These are phyloP conservation scores for Zygotorulaspora chibaensis DNA, from an alignment of 805 yeast genomes.

Conservation along the genomic window DNA sequence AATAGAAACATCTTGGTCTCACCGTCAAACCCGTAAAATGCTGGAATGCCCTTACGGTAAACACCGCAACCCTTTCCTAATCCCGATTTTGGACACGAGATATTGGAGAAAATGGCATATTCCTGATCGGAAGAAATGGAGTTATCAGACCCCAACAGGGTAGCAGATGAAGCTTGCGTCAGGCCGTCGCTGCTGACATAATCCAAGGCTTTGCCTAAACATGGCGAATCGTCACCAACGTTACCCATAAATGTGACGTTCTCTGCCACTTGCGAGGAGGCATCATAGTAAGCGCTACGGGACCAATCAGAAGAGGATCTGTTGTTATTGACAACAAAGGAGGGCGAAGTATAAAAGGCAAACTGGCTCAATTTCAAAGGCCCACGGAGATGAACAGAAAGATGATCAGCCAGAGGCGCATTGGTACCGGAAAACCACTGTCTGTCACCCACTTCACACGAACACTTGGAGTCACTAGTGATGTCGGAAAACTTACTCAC, in stretches of 20 bases:
- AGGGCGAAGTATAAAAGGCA: constrained; percentile 52
- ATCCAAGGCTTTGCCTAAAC: constrained; percentile 65
- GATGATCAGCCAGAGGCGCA: constrained; percentile 60
- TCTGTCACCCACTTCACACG: constrained; percentile 29
- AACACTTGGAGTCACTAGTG: constrained; percentile 22
- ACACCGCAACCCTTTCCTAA: constrained; percentile 65
- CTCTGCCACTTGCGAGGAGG: constrained; percentile 44
- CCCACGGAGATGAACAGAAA: constrained; percentile 76
- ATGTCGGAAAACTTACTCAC: constrained; percentile 28
- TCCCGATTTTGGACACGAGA: constrained; percentile 54
- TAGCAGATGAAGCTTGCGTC: constrained; percentile 42
- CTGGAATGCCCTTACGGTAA: constrained; percentile 69
- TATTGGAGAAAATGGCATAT: constrained; percentile 54
- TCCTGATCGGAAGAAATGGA: constrained; percentile 56
- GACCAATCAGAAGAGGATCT: constrained; percentile 47
- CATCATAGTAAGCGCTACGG: constrained; percentile 54
- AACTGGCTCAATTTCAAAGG: constrained; percentile 58
- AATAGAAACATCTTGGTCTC: constrained; percentile 66
- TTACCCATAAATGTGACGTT: constrained; percentile 66
- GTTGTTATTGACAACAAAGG: constrained; percentile 33
- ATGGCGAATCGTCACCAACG: constrained; percentile 56
- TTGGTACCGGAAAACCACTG: constrained; percentile 48
- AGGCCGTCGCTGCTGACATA: constrained; percentile 58
- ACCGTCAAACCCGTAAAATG: constrained; percentile 68
- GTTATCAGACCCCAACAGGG: constrained; percentile 46